A percentile compares a stretch with the other conserved stretches of the same genome.
Evolutionary conservation across 1,284 basidiomycete species (phyloP).

Genomic region (Ustilago vetiveriae): DNA sequence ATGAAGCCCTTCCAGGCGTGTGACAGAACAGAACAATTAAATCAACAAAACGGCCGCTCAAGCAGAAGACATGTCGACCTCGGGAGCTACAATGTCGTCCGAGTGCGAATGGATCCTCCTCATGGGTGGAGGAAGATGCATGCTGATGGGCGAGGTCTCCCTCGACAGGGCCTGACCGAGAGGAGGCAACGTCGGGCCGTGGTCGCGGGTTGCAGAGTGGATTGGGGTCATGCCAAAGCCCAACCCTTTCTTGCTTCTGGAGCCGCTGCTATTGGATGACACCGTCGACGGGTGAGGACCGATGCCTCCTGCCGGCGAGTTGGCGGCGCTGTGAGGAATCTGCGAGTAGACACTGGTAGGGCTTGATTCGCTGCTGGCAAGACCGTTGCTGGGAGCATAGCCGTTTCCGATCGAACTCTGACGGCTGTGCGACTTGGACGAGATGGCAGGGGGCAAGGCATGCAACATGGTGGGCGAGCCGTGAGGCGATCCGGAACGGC

Average conservation of each 20-base stretch:
- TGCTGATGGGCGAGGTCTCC: slow-evolving; percentile 41
- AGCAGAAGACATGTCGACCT: slow-evolving; percentile 41
- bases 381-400: slow-evolving; percentile 22
- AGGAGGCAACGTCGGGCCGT: slow-evolving; percentile 31
- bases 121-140: slow-evolving; percentile 47
- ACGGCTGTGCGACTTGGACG: slow-evolving; percentile 47
- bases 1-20: too few species aligned
- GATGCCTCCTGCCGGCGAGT: slow-evolving; percentile 33
- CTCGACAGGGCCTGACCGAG: slow-evolving; percentile 41
- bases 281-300: slow-evolving; percentile 13
- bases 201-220: slow-evolving; percentile 36
- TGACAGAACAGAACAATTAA: too few species aligned
- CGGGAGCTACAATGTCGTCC: slow-evolving; percentile 18
- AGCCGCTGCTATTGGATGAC: slow-evolving; percentile 1
- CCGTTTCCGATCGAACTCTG: slow-evolving; percentile 48
- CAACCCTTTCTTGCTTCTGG: slow-evolving; percentile 27
- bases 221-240: slow-evolving; percentile 49
- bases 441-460: slow-evolving; percentile 15
- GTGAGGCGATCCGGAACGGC: slow-evolving; percentile 47
- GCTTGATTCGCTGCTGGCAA: slow-evolving; percentile 44
- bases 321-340: slow-evolving; percentile 31
- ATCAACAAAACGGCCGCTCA: too few species aligned
- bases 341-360: slow-evolving; percentile 44
- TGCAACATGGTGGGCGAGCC: slow-evolving; percentile 43
- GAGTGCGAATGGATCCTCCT: slow-evolving; percentile 28